phyloP scores from a whole-genome alignment of 352 stramenopile species.

The Aphanomyces invadans region DNA sequence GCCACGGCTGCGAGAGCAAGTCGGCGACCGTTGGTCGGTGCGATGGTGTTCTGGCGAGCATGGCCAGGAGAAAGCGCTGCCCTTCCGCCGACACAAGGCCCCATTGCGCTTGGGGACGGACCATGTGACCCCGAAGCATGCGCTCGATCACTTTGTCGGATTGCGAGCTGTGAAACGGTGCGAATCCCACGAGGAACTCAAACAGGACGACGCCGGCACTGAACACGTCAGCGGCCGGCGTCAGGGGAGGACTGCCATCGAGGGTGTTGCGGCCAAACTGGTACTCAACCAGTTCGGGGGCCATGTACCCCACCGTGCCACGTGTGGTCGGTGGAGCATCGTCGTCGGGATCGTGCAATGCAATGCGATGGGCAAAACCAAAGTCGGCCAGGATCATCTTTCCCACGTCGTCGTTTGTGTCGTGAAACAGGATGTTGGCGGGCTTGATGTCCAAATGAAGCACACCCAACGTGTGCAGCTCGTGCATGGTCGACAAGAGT shows the following conservation, averaged over 20 bases:
- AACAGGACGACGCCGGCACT: slow-evolving; percentile 64
- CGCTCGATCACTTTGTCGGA: slow-evolving; percentile 49
- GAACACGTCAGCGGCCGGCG: slow-evolving; percentile 65
- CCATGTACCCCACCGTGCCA: slow-evolving; percentile 69
- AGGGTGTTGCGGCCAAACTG: background rate
- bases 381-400: slow-evolving; percentile 69
- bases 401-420: slow-evolving; percentile 36
- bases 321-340: slow-evolving; percentile 36
- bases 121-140: slow-evolving; percentile 17
- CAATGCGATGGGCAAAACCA: slow-evolving; percentile 42
- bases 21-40: background rate
- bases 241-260: slow-evolving; percentile 26
- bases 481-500: slow-evolving; percentile 26
- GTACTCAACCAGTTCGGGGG: slow-evolving; percentile 52
- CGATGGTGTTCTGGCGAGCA: background rate
- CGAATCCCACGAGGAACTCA: slow-evolving; percentile 54
- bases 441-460: slow-evolving; percentile 77
- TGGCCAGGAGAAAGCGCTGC: slow-evolving; percentile 5
- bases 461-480: slow-evolving; percentile 50
- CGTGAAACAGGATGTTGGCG: slow-evolving; percentile 69
- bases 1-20: slow-evolving; percentile 1
- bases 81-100: background rate
- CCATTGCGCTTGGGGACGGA: slow-evolving; percentile 4
- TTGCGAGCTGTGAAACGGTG: slow-evolving; percentile 44
- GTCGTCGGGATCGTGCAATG: slow-evolving; percentile 28